phyloP scores from a whole-genome alignment of 2,329 filamentous ascomycete genomes.

The Aspergillus tanneri region DNA sequence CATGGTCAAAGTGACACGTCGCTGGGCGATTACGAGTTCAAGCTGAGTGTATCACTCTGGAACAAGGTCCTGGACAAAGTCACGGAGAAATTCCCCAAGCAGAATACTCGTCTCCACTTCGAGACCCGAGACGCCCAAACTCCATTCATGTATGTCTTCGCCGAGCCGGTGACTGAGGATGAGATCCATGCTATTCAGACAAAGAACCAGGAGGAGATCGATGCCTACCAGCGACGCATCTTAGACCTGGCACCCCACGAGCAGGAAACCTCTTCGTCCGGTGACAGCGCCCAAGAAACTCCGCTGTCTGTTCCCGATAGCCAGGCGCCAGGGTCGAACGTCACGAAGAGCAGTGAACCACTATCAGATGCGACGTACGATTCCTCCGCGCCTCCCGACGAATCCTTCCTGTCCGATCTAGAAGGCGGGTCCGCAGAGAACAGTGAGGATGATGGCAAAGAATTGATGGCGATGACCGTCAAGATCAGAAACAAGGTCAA shows the following conservation, averaged over 20 bases:
- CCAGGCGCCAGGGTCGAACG: background rate
- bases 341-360: background rate
- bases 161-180: slow-evolving; percentile 73
- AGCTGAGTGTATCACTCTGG: slow-evolving; percentile 72
- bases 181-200: slow-evolving; percentile 74
- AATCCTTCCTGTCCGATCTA: slow-evolving; percentile 8
- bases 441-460: slow-evolving; percentile 11
- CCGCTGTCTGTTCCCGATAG: background rate
- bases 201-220: slow-evolving; percentile 62
- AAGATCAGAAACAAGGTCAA: slow-evolving; percentile 72
- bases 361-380: background rate
- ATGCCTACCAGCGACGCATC: slow-evolving; percentile 63
- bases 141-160: slow-evolving; percentile 84
- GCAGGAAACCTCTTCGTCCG: slow-evolving; percentile 5
- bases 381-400: slow-evolving; percentile 5
- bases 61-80: slow-evolving; percentile 77
- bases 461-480: slow-evolving; percentile 68
- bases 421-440: background rate
- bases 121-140: slow-evolving; percentile 65
- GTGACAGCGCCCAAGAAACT: background rate
- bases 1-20: slow-evolving; percentile 69
- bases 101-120: slow-evolving; percentile 75
- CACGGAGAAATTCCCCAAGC: slow-evolving; percentile 69
- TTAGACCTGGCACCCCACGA: slow-evolving; percentile 33
- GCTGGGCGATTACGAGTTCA: slow-evolving; percentile 83